Evolutionary conservation across 192 early-diverging fungal species (phyloP), one percentile per base, ranked within the genome.

Genomic region (Endogone sp.): DNA sequence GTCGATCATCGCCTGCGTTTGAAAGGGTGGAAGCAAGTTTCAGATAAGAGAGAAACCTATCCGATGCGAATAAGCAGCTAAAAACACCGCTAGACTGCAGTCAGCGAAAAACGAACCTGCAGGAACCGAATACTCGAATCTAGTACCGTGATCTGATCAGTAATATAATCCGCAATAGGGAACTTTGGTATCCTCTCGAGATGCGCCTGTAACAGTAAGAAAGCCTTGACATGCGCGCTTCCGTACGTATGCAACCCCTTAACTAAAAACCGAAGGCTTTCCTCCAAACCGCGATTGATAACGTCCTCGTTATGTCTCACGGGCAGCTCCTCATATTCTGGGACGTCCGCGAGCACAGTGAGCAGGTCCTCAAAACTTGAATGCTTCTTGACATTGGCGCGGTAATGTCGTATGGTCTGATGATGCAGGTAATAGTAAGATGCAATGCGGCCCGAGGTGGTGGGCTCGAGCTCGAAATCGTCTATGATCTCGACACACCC

Each of bases 251-350:
- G 83, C 64, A 71, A 76, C n/a, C 79, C 74, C 13, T 76, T 71
- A 11, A 95, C 82, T 4, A 87, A 74, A 66, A 88, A 82, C 1
- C 91, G 93, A 21, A 97, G 72, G 28, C 82, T 70, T 29, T 84
- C 82, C 67, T 93, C 93, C 20, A 98, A 79, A 60, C 94, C 91
- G 31, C 82, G 82, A 81, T 98, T 97, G 61, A 94, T 77, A 54
- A 93, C 62, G 74, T 99, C 95, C 69, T 99, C 98, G 74, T 97
- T 95, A 72, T 96, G 95, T 2, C 97, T 86, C 3, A 98, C 94
- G 0, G 97, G 95, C 22, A 97, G 74, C 69, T 98, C 95, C 11
- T 87, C 83, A 83, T 93, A 99, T 70, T 98, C 96, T 2, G 85
- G 81, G 0, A 89, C 88, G 65, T 95, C 91, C 71, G 90, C 87